phyloP scores from a whole-genome alignment of 495 filamentous ascomycete genomes.

The Elasticomyces elasticus region DNA sequence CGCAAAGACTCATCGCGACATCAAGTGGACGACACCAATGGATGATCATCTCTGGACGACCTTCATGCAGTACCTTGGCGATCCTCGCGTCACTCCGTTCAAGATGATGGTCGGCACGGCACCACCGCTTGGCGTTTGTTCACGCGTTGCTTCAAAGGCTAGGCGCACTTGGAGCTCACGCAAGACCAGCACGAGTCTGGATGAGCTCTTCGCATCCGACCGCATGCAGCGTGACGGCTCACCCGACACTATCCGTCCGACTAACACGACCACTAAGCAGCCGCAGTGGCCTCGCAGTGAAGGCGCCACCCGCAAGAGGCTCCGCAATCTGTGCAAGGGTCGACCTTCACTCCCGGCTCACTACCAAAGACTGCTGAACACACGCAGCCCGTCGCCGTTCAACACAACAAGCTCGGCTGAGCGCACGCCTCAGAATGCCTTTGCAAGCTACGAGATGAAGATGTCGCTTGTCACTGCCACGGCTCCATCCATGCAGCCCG shows the following conservation, averaged over 20 bases:
- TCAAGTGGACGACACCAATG: slow-evolving; percentile 75
- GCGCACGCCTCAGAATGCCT: slow-evolving; percentile 32
- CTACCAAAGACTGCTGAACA: slow-evolving; percentile 60
- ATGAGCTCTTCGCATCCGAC: slow-evolving; percentile 14
- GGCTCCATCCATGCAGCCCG: slow-evolving; percentile 65
- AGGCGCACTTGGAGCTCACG: slow-evolving; percentile 64
- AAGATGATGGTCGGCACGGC: slow-evolving; percentile 77
- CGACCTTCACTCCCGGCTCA: slow-evolving; percentile 60
- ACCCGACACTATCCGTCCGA: slow-evolving; percentile 34
- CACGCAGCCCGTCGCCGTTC: slow-evolving; percentile 65
- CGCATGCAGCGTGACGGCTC: slow-evolving; percentile 27
- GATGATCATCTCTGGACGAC: slow-evolving; percentile 89
- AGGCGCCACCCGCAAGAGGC: slow-evolving; percentile 63
- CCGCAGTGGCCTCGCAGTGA: slow-evolving; percentile 72
- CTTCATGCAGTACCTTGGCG: slow-evolving; percentile 76
- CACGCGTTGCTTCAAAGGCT: slow-evolving; percentile 77
- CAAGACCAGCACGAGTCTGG: slow-evolving; percentile 7
- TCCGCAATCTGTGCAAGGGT: slow-evolving; percentile 73
- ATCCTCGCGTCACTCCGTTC: slow-evolving; percentile 89
- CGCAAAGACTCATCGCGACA: slow-evolving; percentile 25
- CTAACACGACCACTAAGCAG: slow-evolving; percentile 35
- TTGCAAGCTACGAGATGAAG: slow-evolving; percentile 69
- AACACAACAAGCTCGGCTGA: slow-evolving; percentile 34
- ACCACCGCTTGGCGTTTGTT: slow-evolving; percentile 81
- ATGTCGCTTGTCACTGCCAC: slow-evolving; percentile 75